Conservation (phyloP, 1,284 basidiomycete genomes). For the Trametes polyzona region DNA sequence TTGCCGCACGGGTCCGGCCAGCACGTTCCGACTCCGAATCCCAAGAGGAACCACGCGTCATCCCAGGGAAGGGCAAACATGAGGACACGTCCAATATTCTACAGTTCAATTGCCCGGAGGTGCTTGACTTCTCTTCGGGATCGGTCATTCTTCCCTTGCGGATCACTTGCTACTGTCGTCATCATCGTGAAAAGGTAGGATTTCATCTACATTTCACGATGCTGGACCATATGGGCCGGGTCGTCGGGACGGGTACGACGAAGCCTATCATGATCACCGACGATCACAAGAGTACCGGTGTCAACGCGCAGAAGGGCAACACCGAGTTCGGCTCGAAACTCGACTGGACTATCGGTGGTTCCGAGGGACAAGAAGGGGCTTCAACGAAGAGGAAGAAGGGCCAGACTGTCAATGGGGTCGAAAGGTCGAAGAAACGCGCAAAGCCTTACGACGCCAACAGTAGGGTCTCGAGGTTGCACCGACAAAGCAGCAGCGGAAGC, state of each 20-base stretch:
- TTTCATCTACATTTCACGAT: slow-evolving; percentile 94
- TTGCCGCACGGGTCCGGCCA: slow-evolving; percentile 79
- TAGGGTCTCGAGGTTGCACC: slow-evolving; percentile 28
- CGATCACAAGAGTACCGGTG: slow-evolving; percentile 87
- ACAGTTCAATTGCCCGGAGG: slow-evolving; percentile 94
- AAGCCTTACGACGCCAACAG: slow-evolving; percentile 33
- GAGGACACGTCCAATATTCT: slow-evolving; percentile 87
- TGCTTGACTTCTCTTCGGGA: slow-evolving; percentile 89
- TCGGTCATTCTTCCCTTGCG: slow-evolving; percentile 90
- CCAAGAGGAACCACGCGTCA: slow-evolving; percentile 53
- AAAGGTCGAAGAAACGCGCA: slow-evolving; percentile 39
- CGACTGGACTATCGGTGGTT: slow-evolving; percentile 28
- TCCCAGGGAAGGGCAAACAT: slow-evolving; percentile 48
- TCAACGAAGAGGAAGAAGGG: slow-evolving; percentile 40
- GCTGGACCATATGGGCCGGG: slow-evolving; percentile 78
- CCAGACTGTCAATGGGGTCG: slow-evolving; percentile 25
- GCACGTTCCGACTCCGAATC: slow-evolving; percentile 79
- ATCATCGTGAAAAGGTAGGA: slow-evolving; percentile 96
- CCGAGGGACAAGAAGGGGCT: slow-evolving; percentile 19
- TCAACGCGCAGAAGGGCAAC: slow-evolving; percentile 35
- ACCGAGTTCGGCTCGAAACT: slow-evolving; percentile 25
- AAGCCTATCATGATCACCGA: slow-evolving; percentile 99
- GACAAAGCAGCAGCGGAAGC: slow-evolving; percentile 37
- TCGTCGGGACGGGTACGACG: slow-evolving; percentile 85
- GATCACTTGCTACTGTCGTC: slow-evolving; percentile 98